phyloP scores from a whole-genome alignment of 257 asterid species.

The Primulina eburnea region DNA sequence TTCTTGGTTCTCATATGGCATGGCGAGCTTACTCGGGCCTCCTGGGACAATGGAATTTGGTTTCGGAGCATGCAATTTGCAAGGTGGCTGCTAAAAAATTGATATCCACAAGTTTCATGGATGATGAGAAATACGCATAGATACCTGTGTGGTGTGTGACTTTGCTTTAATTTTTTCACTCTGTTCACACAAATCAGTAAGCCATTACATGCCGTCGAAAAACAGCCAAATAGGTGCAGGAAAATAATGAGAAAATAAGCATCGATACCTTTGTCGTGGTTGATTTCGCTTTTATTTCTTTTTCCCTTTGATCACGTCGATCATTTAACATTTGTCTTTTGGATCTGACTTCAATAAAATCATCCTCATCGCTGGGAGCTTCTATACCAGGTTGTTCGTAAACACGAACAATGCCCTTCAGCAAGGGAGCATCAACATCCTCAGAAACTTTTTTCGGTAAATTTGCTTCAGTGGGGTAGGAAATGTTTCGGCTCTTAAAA shows the following conservation, averaged over 20 bases:
- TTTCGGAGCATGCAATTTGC: constrained; percentile 47
- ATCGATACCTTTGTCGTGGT: constrained; percentile 56
- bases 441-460: constrained; percentile 51
- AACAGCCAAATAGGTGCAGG: background rate
- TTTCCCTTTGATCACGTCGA: constrained; percentile 89
- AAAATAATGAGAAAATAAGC: constrained; percentile 1
- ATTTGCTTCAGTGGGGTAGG: constrained; percentile 44
- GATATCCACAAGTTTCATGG: constrained; percentile 9
- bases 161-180: constrained; percentile 80
- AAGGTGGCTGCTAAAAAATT: constrained; percentile 47
- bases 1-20: constrained; percentile 41
- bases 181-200: constrained; percentile 86
- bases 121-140: constrained; percentile 6
- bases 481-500: constrained; percentile 33
- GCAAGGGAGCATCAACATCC: constrained; percentile 92
- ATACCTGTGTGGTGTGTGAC: constrained; percentile 61
- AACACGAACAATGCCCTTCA: constrained; percentile 91
- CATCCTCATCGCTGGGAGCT: constrained; percentile 93
- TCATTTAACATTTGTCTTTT: constrained; percentile 95
- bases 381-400: constrained; percentile 92
- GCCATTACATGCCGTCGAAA: constrained; percentile 17
- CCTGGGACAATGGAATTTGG: constrained; percentile 43
- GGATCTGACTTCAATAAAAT: constrained; percentile 92
- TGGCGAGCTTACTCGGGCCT: constrained; percentile 38
- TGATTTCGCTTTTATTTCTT: constrained; percentile 78